A percentile compares a stretch with the other conserved stretches of the same genome.
Conservation (phyloP, 495 filamentous ascomycete species). For the Penicillium soppii region DNA sequence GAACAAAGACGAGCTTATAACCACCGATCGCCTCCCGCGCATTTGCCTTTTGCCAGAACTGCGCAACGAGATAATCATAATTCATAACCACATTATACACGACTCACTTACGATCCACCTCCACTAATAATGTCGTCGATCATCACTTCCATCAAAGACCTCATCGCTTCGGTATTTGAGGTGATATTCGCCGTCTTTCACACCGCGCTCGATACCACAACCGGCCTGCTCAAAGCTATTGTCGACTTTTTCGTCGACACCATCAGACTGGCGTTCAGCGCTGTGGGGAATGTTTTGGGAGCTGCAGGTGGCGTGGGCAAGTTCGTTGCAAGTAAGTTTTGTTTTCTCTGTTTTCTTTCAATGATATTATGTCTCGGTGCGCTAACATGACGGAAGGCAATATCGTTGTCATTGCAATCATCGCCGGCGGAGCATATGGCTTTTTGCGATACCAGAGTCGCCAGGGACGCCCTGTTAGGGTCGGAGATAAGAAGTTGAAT, state of each 20-base stretch:
- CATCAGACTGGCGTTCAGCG: not conserved
- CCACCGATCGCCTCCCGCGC: too few relatives aligned
- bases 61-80: too few relatives aligned
- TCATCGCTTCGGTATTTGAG: constrained; percentile 16
- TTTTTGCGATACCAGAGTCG: constrained; percentile 15
- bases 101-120: too few relatives aligned
- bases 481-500: constrained; percentile 13
- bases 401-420: constrained; percentile 12
- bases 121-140: constrained; percentile 20
- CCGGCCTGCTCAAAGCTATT: not conserved
- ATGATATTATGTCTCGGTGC: not conserved
- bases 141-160: constrained; percentile 18
- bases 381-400: constrained; percentile 10
- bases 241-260: constrained; percentile 8
- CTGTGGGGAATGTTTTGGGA: constrained; percentile 5
- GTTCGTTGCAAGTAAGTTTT: constrained; percentile 14
- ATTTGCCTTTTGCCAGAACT: too few relatives aligned
- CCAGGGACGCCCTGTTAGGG: constrained; percentile 8
- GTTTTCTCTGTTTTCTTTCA: not conserved
- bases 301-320: constrained; percentile 13
- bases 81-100: too few relatives aligned
- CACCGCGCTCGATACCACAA: constrained; percentile 1
- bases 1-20: too few relatives aligned
- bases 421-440: constrained; percentile 11
- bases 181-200: constrained; percentile 15